Evolutionary conservation across 495 filamentous ascomycete genomes (phyloP).

Genomic region (Cenococcum geophilum): DNA sequence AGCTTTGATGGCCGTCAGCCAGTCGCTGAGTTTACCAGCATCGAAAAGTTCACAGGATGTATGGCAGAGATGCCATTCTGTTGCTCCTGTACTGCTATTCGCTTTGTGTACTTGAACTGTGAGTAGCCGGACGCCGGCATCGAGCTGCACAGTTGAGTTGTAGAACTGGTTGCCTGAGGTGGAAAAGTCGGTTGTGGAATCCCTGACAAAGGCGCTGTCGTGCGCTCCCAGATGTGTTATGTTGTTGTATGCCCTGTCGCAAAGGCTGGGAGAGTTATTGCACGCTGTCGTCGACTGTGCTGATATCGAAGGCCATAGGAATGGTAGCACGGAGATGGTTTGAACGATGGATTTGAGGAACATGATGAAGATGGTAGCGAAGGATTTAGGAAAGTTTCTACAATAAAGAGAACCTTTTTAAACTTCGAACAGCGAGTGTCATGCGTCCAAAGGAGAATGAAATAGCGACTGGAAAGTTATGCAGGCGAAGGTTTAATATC

Average conservation of each 20-base stretch:
- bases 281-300: constrained; percentile 38
- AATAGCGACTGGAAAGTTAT: background rate
- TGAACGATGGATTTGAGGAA: constrained; percentile 5
- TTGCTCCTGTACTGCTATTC: constrained; percentile 15
- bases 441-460: background rate
- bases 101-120: constrained; percentile 37
- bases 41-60: constrained; percentile 35
- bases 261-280: constrained; percentile 59
- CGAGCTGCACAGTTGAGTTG: constrained; percentile 36
- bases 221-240: constrained; percentile 62
- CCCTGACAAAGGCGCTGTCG: constrained; percentile 54
- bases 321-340: constrained; percentile 16
- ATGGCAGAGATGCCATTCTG: constrained; percentile 39
- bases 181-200: constrained; percentile 40
- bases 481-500: background rate
- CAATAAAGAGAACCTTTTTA: background rate
- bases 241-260: constrained; percentile 53
- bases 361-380: background rate
- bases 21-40: constrained; percentile 32
- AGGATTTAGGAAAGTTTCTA: background rate
- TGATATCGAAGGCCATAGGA: constrained; percentile 18
- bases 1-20: constrained; percentile 33
- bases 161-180: constrained; percentile 39
- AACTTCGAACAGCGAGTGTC: background rate
- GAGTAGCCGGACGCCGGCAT: constrained; percentile 38